phyloP scores from a whole-genome alignment of 1,284 basidiomycete genomes.

The Cryptococcus sp. region DNA sequence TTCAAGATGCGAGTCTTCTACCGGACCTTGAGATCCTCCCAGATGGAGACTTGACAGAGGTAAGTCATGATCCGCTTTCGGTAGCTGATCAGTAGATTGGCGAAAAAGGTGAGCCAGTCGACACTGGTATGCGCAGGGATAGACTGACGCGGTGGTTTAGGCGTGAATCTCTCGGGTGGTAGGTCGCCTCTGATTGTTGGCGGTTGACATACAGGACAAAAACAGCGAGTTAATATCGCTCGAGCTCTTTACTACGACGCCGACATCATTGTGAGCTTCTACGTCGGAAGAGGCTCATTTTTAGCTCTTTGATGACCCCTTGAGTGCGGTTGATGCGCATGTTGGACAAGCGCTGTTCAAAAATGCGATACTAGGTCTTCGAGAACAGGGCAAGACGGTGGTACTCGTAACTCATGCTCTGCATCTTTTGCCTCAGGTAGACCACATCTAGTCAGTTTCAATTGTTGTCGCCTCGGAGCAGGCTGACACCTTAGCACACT shows the following conservation, averaged over 20 bases:
- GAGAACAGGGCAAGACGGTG: constrained; percentile 60
- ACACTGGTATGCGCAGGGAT: background rate
- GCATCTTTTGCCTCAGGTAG: constrained; percentile 64
- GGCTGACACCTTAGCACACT: constrained; percentile 50
- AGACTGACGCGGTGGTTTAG: constrained; percentile 7
- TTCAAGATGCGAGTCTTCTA: constrained; percentile 60
- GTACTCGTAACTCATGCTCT: constrained; percentile 63
- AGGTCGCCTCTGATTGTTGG: constrained; percentile 49
- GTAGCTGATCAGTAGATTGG: constrained; percentile 53
- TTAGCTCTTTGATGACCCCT: constrained; percentile 63
- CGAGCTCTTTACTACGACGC: constrained; percentile 67
- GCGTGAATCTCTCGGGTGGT: constrained; percentile 53
- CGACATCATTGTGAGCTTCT: constrained; percentile 54
- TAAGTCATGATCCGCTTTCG: constrained; percentile 24
- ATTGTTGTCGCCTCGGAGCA: background rate
- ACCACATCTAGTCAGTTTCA: constrained; percentile 55
- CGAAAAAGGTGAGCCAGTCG: constrained; percentile 55
- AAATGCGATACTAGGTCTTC: constrained; percentile 61
- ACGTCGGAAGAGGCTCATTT: background rate
- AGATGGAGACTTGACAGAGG: constrained; percentile 66
- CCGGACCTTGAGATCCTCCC: constrained; percentile 67
- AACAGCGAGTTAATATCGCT: constrained; percentile 62
- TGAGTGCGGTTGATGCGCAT: constrained; percentile 71
- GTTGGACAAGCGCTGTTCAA: constrained; percentile 66
- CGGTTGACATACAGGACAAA: constrained; percentile 14